A percentile compares a stretch with the other conserved stretches of the same genome.
These are phyloP conservation scores for Phytophthora macrochlamydospora DNA, from an alignment of 352 stramenopile species.

Conservation along the genomic window DNA sequence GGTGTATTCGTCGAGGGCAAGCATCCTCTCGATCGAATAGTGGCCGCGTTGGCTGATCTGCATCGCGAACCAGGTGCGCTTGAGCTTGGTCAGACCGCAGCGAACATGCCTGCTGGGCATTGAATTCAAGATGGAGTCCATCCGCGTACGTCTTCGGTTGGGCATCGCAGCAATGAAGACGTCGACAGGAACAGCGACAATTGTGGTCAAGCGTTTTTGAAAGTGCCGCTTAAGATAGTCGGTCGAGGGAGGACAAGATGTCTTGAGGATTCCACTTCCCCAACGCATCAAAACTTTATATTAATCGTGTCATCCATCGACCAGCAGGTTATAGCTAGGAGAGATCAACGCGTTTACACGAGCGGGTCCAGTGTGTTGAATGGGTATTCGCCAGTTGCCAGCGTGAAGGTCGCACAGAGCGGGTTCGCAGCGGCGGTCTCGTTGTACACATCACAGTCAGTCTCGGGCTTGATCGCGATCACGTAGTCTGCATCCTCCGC, in stretches of 20 bases:
- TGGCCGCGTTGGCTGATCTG: constrained; percentile 29
- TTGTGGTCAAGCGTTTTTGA: too few relatives aligned
- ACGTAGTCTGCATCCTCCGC: constrained; percentile 1
- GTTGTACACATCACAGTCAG: constrained; percentile 1
- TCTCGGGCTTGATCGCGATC: constrained; percentile 1
- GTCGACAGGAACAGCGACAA: too few relatives aligned
- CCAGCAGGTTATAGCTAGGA: too few relatives aligned
- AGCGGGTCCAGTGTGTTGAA: not conserved
- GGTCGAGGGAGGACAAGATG: too few relatives aligned
- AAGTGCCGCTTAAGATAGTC: too few relatives aligned
- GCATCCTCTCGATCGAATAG: constrained; percentile 26
- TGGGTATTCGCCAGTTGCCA: not conserved
- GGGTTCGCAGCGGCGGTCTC: not conserved
- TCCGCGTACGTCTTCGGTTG: constrained; percentile 1
- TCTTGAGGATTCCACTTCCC: too few relatives aligned
- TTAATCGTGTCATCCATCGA: too few relatives aligned
- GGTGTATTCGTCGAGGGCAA: constrained; percentile 20
- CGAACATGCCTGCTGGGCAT: constrained; percentile 1
- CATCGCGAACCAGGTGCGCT: constrained; percentile 16
- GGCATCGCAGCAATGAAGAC: too few relatives aligned
- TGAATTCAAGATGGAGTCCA: constrained; percentile 4
- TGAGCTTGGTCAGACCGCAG: constrained; percentile 7
- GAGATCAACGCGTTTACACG: not conserved
- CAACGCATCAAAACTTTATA: too few relatives aligned
- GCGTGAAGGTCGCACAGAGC: not conserved